These are phyloP conservation scores for Brasilioporus rufonigricans DNA, from an alignment of 768 basidiomycete genomes.

Conservation along the genomic window DNA sequence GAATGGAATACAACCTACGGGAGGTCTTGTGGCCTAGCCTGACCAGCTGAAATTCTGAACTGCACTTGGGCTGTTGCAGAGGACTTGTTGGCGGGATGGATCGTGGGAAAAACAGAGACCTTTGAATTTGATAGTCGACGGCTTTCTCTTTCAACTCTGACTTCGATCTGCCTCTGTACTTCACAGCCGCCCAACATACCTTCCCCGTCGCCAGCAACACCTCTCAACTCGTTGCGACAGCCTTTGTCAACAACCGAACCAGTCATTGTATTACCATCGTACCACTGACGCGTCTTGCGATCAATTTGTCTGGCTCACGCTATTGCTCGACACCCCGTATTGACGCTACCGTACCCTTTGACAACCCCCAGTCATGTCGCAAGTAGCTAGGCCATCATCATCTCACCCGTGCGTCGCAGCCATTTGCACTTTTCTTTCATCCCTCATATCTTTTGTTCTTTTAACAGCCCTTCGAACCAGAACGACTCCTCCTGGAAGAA, in stretches of 20 bases:
- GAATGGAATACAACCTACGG: background rate
- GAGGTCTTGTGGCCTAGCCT: no score
- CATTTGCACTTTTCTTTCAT: background rate
- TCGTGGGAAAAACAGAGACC: slow-evolving; percentile 25
- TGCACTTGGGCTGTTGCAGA: no score
- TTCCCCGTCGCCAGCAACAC: slow-evolving; percentile 13
- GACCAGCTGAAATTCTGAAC: no score
- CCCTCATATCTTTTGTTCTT: slow-evolving; percentile 1
- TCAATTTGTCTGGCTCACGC: slow-evolving; percentile 17
- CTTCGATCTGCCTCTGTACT: slow-evolving; percentile 25
- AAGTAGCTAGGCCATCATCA: slow-evolving; percentile 32
- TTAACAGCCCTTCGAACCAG: slow-evolving; percentile 28
- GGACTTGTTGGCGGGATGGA: slow-evolving; percentile 4
- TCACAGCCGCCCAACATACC: slow-evolving; percentile 7
- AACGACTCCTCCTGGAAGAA: slow-evolving; percentile 60
- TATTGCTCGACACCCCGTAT: slow-evolving; percentile 8
- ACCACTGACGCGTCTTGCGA: slow-evolving; percentile 23
- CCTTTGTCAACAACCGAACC: slow-evolving; percentile 11
- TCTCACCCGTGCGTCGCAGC: slow-evolving; percentile 26
- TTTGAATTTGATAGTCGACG: slow-evolving; percentile 29
- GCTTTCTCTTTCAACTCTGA: slow-evolving; percentile 29
- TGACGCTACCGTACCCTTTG: slow-evolving; percentile 6
- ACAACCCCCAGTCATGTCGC: slow-evolving; percentile 27
- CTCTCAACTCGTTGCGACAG: slow-evolving; percentile 11
- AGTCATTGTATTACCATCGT: slow-evolving; percentile 15